Evolutionary conservation across 1,139 yeast species (phyloP).

Genomic region (Arxiozyma slooffiae): DNA sequence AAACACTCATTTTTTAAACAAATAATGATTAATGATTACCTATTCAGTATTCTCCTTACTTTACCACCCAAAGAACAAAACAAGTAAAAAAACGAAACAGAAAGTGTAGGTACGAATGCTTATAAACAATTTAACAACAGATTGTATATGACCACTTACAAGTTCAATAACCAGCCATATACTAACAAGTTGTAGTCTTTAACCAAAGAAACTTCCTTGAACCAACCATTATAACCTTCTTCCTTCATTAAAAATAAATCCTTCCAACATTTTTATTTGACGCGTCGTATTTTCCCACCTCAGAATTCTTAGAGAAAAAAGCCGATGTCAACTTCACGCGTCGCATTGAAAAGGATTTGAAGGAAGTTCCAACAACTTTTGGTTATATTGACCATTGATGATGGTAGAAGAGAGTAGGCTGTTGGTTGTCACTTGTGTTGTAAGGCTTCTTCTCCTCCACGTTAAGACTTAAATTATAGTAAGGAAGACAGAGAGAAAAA

Average conservation of each 20-base stretch:
- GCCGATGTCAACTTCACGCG: background rate
- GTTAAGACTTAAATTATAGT: no score
- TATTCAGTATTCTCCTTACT: background rate
- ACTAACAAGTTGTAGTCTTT: background rate
- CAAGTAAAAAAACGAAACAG: background rate
- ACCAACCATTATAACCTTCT: background rate
- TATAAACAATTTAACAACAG: no score
- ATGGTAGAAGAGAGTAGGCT: background rate
- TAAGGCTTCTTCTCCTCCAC: no score
- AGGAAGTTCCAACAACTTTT: background rate
- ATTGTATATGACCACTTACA: no score
- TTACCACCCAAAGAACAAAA: background rate
- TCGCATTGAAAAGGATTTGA: background rate
- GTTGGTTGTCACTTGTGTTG: no score
- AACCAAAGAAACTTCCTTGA: background rate
- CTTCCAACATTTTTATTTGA: no score
- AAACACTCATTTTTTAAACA: conserved; percentile 10
- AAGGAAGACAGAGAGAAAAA: conserved; percentile 10
- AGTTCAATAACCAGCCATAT: no score
- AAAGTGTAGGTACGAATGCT: background rate
- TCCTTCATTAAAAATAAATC: background rate
- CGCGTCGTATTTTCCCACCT: background rate
- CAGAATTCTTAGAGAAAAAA: no score
- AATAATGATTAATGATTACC: background rate
- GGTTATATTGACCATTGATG: background rate